Conservation (phyloP, 2,329 filamentous ascomycete species). For the Colletotrichum phormii region DNA sequence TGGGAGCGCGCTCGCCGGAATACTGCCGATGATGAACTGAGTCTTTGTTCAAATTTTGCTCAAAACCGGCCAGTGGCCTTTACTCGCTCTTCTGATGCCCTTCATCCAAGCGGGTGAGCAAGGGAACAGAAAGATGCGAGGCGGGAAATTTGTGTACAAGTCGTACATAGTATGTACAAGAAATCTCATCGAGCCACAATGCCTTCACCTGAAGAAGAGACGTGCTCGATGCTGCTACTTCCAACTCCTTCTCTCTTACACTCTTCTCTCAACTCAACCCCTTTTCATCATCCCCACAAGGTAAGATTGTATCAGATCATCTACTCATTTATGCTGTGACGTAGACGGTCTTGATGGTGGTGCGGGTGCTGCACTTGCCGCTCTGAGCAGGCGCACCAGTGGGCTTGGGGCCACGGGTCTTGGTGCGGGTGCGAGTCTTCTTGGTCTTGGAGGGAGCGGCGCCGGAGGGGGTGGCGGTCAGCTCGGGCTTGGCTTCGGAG, state of each 20-base stretch:
- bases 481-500: constrained; percentile 6
- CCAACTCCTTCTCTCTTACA: neutral
- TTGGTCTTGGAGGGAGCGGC: constrained; percentile 21
- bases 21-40: neutral
- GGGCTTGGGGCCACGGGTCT: constrained; percentile 12
- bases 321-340: constrained; percentile 1
- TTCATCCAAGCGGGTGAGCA: neutral
- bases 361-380: constrained; percentile 11
- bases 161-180: constrained; percentile 35
- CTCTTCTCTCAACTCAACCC: neutral
- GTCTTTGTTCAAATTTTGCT: constrained; percentile 4
- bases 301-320: no score
- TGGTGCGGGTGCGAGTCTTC: neutral
- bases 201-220: neutral
- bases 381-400: neutral
- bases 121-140: neutral
- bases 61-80: constrained; percentile 13
- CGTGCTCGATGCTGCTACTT: neutral
- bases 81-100: neutral
- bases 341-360: constrained; percentile 19
- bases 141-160: constrained; percentile 18
- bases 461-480: constrained; percentile 12
- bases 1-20: neutral
- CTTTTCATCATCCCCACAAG: neutral
- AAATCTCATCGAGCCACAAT: constrained; percentile 12